A percentile compares a stretch with the other conserved stretches of the same genome.
Conservation (phyloP, 2,329 filamentous ascomycete species). For the Cercospora brassicicola region DNA sequence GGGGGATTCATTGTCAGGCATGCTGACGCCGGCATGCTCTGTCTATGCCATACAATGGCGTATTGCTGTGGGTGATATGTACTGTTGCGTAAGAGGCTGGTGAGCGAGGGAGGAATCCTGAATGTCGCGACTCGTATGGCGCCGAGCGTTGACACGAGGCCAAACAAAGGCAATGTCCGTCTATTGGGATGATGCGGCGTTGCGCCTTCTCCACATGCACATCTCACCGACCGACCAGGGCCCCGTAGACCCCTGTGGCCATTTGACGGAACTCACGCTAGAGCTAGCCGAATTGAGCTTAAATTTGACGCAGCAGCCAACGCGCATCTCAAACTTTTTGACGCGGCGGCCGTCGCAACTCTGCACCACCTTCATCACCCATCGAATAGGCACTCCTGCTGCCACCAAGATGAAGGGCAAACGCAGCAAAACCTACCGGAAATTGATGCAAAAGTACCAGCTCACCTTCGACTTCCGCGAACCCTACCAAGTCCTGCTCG, state of each 20-base stretch:
- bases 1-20: conserved; percentile 19
- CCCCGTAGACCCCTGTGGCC: not conserved
- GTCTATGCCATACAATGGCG: not conserved
- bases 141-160: not conserved
- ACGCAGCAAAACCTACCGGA: conserved; percentile 72
- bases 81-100: not conserved
- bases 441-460: conserved; percentile 91
- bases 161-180: not conserved
- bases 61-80: not conserved
- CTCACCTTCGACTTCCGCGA: conserved; percentile 77
- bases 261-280: not conserved
- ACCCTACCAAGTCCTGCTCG: conserved; percentile 89
- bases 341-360: not conserved
- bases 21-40: conserved; percentile 13
- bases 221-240: not conserved
- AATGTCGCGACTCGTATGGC: not conserved
- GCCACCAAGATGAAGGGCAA: conserved; percentile 64
- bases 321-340: not conserved
- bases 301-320: not conserved
- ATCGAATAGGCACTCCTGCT: not conserved
- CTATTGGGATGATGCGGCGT: not conserved
- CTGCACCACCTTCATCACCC: conserved; percentile 4
- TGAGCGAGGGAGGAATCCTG: not conserved
- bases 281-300: not conserved
- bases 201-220: not conserved